Conservation (phyloP, 2,329 filamentous ascomycete species). For the Monascus ruber region DNA sequence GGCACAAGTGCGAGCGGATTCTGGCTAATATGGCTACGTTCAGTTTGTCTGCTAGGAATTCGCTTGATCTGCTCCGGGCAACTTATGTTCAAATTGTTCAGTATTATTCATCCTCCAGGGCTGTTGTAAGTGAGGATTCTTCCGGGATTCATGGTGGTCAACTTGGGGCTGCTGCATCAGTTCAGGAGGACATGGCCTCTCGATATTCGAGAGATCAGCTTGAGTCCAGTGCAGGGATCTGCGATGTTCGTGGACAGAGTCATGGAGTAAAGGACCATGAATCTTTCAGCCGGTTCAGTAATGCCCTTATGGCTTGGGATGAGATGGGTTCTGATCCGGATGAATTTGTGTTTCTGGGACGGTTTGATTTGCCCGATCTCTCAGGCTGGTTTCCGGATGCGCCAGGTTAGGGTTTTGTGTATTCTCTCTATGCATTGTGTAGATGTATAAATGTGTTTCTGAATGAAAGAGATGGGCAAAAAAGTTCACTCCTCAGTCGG, state of each 20-base stretch:
- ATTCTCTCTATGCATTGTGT: too few species aligned
- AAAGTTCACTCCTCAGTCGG: too few species aligned
- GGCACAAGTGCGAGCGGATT: constrained; percentile 18
- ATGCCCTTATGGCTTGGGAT: background rate
- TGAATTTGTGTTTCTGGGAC: constrained; percentile 4
- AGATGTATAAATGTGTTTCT: too few species aligned
- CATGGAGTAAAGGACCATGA: too few species aligned
- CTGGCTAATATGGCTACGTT: constrained; percentile 17
- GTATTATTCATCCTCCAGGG: background rate
- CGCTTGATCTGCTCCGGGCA: constrained; percentile 17
- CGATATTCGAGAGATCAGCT: too few species aligned
- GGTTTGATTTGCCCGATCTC: constrained; percentile 3
- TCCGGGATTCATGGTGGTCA: background rate
- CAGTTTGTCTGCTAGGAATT: constrained; percentile 18
- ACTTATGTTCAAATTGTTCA: constrained; percentile 2
- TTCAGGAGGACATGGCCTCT: too few species aligned
- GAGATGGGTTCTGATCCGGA: background rate
- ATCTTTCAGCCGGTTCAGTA: background rate
- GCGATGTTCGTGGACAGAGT: too few species aligned
- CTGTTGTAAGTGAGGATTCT: background rate
- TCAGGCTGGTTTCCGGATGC: background rate
- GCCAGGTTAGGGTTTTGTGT: background rate
- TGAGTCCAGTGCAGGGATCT: too few species aligned
- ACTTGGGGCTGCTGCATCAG: too few species aligned
- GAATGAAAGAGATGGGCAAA: too few species aligned